Base-by-base conservation (phyloP, 345 rosid species). In the Mallotus nudiflorus region DNA sequence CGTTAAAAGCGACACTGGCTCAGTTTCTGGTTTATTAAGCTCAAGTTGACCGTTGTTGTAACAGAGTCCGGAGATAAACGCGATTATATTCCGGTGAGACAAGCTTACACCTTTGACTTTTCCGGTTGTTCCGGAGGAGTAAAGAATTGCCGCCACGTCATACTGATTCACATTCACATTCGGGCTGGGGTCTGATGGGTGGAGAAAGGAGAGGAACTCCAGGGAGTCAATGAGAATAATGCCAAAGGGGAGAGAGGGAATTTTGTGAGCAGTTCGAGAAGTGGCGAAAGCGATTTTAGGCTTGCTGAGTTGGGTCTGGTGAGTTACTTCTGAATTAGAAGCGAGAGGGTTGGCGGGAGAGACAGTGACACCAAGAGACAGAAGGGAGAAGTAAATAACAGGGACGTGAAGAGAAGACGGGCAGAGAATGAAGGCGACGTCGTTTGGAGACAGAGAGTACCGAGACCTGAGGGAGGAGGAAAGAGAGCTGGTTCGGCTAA, bases 41-140 rank as follows among this genome's bases (percentile, higher is more conserved):
- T 66, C 82, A 20, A 9, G 3, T 24, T 55, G 59, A 0, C 51
- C 0, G 5, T 48, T 65, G 48, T 62, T 35, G 66, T 87, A 78
- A 74, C 73, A 61, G 3, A 65, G 14, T 6, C 90, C 91, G 3
- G 91, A 85, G 0, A 86, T 81, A 2, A 89, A 73, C 7, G 96
- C 89, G 46, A 88, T 86, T 42, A 91, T 0, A 77, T 89, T 94
- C 48, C 90, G 83, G 83, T 94, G 98, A 28, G 83, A 85, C 77
- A 88, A 63, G 5, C 69, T 29, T 27, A 89, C 93, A 3, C 96
- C 97, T 66, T 94, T 91, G 70, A 84, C 88, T 24, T 72, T 70
- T 6, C 97, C 98, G 0, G 90, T 94, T 1, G 97, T 91, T 55
- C 96, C 98, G 0, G 98, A 94, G 0, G 96, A 94, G 75, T 74